Base-by-base conservation (phyloP, 495 filamentous ascomycete genomes). In the Viridothelium virens region DNA sequence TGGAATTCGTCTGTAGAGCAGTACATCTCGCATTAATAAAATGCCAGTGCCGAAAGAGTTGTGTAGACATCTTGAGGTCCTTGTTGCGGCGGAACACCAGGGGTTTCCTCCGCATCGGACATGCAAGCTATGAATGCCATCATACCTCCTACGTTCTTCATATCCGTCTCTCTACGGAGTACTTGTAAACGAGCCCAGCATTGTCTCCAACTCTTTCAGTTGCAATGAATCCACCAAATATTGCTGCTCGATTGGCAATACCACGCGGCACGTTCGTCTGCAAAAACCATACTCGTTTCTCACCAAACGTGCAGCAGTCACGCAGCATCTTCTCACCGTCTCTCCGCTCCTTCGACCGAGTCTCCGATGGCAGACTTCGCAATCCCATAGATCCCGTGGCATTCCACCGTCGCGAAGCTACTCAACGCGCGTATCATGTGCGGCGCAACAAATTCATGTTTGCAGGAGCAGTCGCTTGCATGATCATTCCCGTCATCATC, bases 361-460 rank as follows among this genome's bases (percentile, higher is more conserved):
- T 7, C 3, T 31, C 36, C 31, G 4, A 59, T 10, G 53, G 7
- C 5, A 18, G 53, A 59, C 66, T 71, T 5, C 63, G 64, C 41
- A 77, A 75, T 16, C 73, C 72, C 7, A 68, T 80, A 62, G 79
- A 84, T 66, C 75, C 69, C 65, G 73, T 84, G 63, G 79, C 84
- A 65, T 44, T 81, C 66, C 73, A 74, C 59, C 75, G 79, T 64
- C 74, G 83, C 65, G 73, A 77, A 61, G 66, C 70, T 18, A 63
- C 78, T 46, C 68, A 74, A 1, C 69, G 75, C 7, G 75, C 80
- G 2, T 81, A 83, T 69, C 72, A 81, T 63, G 76, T 77, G 38
- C 76, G 79, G 38, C 76, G 79, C 3, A 79, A 74, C 34, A 74
- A 74, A 18, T 81, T 85, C 66, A 78, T 83, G 7, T 71, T 75